Conservation (phyloP, 306 rosid genomes). For the Prunus dulcis region DNA sequence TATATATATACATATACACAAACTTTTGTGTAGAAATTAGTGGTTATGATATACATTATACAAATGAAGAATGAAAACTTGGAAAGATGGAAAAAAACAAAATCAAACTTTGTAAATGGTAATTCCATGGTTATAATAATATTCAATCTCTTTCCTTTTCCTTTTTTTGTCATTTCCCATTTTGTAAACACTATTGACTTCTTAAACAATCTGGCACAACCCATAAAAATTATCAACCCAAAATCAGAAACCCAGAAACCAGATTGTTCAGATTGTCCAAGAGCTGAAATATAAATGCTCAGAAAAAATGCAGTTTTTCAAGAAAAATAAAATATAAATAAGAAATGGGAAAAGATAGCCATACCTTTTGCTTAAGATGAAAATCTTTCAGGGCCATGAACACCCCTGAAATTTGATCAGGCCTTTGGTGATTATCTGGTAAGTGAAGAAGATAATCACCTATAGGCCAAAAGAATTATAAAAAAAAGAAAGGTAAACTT, state of each 20-base stretch:
- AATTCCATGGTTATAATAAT: neutral
- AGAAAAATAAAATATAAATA: neutral
- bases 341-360: neutral
- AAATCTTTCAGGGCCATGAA: conserved; percentile 39
- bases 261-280: neutral
- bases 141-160: neutral
- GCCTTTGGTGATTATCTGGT: conserved; percentile 1
- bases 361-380: conserved; percentile 43
- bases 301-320: neutral
- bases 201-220: neutral
- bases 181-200: neutral
- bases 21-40: neutral
- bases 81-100: neutral
- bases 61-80: neutral
- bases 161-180: neutral
- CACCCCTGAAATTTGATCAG: conserved; percentile 10
- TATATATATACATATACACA: neutral
- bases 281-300: neutral
- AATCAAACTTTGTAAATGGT: neutral
- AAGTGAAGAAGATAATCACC: conserved; percentile 13
- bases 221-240: neutral
- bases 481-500: neutral
- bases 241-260: neutral
- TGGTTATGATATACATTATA: neutral
- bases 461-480: neutral